A percentile compares a stretch with the other conserved stretches of the same genome.
Evolutionary conservation across 192 early-diverging fungal species (phyloP).

Genomic region (Backusella liffmaniae): DNA sequence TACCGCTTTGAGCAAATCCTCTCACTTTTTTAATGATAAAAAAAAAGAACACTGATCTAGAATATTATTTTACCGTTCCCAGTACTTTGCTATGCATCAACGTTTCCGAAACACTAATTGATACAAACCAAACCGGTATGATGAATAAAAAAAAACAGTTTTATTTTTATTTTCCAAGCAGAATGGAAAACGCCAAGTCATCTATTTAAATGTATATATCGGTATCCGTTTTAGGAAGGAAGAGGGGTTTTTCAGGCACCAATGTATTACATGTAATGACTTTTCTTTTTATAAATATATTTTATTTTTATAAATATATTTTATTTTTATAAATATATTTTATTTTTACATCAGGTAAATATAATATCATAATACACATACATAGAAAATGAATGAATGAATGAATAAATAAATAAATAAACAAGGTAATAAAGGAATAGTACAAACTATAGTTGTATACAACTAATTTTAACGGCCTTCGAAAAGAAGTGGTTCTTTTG

Average conservation of each 20-base stretch:
- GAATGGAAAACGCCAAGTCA: too few relatives aligned
- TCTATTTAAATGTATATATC: too few relatives aligned
- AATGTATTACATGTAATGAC: not conserved
- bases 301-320: too few relatives aligned
- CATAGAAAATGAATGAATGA: not conserved
- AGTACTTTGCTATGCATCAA: too few relatives aligned
- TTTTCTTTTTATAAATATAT: not conserved
- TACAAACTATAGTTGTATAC: not conserved
- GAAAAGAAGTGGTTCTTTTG: conserved; percentile 11
- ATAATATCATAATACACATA: not conserved
- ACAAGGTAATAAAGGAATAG: not conserved
- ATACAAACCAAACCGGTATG: not conserved
- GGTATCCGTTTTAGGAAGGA: not conserved
- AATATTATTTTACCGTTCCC: too few relatives aligned
- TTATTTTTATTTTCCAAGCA: too few relatives aligned
- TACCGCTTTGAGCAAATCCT: too few relatives aligned
- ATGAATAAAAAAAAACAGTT: not conserved
- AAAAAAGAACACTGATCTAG: too few relatives aligned
- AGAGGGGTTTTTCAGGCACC: not conserved
- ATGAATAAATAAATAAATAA: not conserved
- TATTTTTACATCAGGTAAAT: not conserved
- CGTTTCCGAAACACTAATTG: too few relatives aligned
- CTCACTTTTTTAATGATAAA: too few relatives aligned
- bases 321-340: not conserved
- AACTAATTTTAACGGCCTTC: not conserved